Evolutionary conservation across 495 filamentous ascomycete genomes (phyloP).

Genomic region (Cairneyella variabilis): DNA sequence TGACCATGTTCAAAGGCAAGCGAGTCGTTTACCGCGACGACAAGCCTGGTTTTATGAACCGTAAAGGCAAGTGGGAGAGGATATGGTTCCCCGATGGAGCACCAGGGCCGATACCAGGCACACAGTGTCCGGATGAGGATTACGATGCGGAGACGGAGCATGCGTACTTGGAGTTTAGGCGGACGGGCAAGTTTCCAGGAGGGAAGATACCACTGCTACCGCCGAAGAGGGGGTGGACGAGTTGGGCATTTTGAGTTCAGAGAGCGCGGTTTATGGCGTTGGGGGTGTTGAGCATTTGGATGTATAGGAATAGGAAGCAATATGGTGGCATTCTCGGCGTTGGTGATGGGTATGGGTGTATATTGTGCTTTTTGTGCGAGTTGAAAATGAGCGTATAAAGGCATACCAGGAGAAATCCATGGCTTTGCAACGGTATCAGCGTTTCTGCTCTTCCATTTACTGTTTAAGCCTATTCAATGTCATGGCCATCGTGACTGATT

Average conservation of each 20-base stretch:
- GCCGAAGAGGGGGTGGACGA: slow-evolving; percentile 24
- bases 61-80: slow-evolving; percentile 20
- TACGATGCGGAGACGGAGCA: slow-evolving; percentile 19
- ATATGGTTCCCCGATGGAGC: slow-evolving; percentile 28
- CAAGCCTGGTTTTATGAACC: slow-evolving; percentile 9
- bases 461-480: too few species aligned
- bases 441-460: too few species aligned
- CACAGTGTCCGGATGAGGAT: slow-evolving; percentile 6
- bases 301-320: not conserved
- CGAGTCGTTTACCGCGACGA: slow-evolving; percentile 21
- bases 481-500: too few species aligned
- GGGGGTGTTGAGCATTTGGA: not conserved
- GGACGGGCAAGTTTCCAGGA: slow-evolving; percentile 17
- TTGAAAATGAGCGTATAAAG: too few species aligned
- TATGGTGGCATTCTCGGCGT: not conserved
- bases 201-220: slow-evolving; percentile 24
- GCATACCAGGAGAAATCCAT: too few species aligned
- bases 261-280: not conserved
- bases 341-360: too few species aligned
- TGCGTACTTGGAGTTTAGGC: slow-evolving; percentile 11
- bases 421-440: too few species aligned
- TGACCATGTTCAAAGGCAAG: slow-evolving; percentile 24
- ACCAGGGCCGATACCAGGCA: slow-evolving; percentile 11
- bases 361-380: too few species aligned
- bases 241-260: slow-evolving; percentile 23